phyloP scores from a whole-genome alignment of 2,329 filamentous ascomycete genomes.

The Verruconis gallopava region DNA sequence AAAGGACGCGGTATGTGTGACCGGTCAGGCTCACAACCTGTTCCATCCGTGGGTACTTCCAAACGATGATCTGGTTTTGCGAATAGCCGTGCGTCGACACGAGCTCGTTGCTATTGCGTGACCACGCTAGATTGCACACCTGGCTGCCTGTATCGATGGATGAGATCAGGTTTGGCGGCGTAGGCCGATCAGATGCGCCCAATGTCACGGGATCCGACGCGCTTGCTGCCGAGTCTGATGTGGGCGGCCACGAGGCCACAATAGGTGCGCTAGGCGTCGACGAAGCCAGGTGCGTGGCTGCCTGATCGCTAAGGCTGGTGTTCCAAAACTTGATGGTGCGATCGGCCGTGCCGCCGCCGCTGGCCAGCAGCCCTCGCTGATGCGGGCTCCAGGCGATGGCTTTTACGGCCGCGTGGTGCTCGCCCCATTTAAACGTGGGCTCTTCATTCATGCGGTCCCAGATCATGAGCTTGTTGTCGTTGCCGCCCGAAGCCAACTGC shows the following conservation, averaged over 20 bases:
- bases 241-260: slow-evolving; percentile 15
- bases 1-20: slow-evolving; percentile 91
- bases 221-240: slow-evolving; percentile 20
- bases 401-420: slow-evolving; percentile 92
- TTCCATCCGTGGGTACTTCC: slow-evolving; percentile 98
- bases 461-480: slow-evolving; percentile 97
- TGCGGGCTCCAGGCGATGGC: slow-evolving; percentile 97
- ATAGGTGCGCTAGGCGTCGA: not conserved
- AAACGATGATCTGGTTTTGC: slow-evolving; percentile 97
- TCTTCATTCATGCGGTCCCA: slow-evolving; percentile 95
- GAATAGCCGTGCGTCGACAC: slow-evolving; percentile 95
- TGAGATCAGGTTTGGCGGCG: slow-evolving; percentile 41
- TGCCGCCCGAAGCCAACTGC: slow-evolving; percentile 87
- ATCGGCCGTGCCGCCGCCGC: slow-evolving; percentile 89
- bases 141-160: slow-evolving; percentile 95
- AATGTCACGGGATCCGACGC: slow-evolving; percentile 18
- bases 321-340: slow-evolving; percentile 97
- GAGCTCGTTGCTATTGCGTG: slow-evolving; percentile 93
- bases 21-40: slow-evolving; percentile 91
- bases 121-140: slow-evolving; percentile 98
- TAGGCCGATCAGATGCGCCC: slow-evolving; percentile 12
- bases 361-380: slow-evolving; percentile 85
- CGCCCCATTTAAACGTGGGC: slow-evolving; percentile 84
- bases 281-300: slow-evolving; percentile 10
- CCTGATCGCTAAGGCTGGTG: slow-evolving; percentile 59